Percentiles rank a stretch among this genome's conserved stretches.
phyloP scores from a whole-genome alignment of 345 rosid genomes.

The Corymbia maculata region DNA sequence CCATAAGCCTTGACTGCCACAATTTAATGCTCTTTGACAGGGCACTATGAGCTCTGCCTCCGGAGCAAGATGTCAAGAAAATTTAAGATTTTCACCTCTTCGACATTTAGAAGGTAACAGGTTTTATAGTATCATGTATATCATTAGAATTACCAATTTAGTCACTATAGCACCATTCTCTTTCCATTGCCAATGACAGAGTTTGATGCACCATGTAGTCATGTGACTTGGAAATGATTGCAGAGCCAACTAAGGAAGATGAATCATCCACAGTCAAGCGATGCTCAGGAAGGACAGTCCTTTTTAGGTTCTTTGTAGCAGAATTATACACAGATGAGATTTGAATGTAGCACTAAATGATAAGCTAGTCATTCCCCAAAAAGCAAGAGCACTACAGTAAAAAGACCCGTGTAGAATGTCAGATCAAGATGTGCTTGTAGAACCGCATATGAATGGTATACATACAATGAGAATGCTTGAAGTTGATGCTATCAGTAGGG shows the following conservation, averaged over 20 bases:
- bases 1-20: neutral
- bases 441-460: neutral
- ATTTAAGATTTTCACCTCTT: neutral
- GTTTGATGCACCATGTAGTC: neutral
- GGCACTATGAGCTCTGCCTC: neutral
- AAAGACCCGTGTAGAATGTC: neutral
- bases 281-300: neutral
- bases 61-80: neutral
- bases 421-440: neutral
- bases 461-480: conserved; percentile 64
- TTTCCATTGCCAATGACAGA: neutral
- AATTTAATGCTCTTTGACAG: neutral
- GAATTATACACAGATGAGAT: neutral
- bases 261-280: neutral
- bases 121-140: neutral
- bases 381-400: neutral
- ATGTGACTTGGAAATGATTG: neutral
- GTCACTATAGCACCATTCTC: neutral
- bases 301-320: neutral
- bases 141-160: neutral
- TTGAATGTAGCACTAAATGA: neutral
- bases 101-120: neutral
- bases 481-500: conserved; percentile 64
- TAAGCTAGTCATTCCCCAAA: neutral
- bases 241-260: neutral